Conservation (phyloP, 495 filamentous ascomycete genomes). For the Beverwykella pulmonaria region DNA sequence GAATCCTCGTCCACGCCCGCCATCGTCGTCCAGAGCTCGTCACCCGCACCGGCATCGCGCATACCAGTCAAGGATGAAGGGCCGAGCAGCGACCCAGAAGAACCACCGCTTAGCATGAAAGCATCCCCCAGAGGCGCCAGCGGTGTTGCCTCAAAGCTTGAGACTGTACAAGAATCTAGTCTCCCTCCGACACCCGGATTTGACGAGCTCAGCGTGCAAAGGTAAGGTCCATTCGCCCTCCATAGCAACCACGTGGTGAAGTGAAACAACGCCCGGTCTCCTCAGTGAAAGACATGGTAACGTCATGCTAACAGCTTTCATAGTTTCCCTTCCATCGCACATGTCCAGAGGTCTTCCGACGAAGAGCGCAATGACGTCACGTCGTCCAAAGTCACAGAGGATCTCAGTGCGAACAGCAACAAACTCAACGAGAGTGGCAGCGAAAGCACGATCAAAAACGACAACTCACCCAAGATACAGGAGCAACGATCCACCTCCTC, state of each 20-base stretch:
- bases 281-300: too few relatives aligned
- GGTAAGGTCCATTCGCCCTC: slow-evolving; percentile 14
- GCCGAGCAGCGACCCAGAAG: slow-evolving; percentile 53
- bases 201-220: slow-evolving; percentile 30
- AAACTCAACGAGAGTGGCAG: slow-evolving; percentile 59
- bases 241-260: not conserved
- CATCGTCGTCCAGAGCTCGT: slow-evolving; percentile 60
- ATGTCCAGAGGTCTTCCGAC: slow-evolving; percentile 47
- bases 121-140: slow-evolving; percentile 68
- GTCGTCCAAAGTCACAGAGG: slow-evolving; percentile 47
- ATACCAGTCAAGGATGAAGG: slow-evolving; percentile 40
- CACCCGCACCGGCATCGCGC: slow-evolving; percentile 53
- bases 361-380: slow-evolving; percentile 49
- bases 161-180: slow-evolving; percentile 92
- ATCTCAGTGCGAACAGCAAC: slow-evolving; percentile 36
- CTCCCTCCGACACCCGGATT: slow-evolving; percentile 72
- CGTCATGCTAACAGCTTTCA: not conserved
- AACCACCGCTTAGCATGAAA: slow-evolving; percentile 58
- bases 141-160: slow-evolving; percentile 70
- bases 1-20: slow-evolving; percentile 44
- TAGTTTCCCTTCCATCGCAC: not conserved
- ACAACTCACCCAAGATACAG: slow-evolving; percentile 40
- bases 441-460: slow-evolving; percentile 58
- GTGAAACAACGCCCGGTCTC: too few relatives aligned
- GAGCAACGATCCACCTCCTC: slow-evolving; percentile 37